These are phyloP conservation scores for Acer saccharum DNA, from an alignment of 345 rosid genomes.

Conservation along the genomic window DNA sequence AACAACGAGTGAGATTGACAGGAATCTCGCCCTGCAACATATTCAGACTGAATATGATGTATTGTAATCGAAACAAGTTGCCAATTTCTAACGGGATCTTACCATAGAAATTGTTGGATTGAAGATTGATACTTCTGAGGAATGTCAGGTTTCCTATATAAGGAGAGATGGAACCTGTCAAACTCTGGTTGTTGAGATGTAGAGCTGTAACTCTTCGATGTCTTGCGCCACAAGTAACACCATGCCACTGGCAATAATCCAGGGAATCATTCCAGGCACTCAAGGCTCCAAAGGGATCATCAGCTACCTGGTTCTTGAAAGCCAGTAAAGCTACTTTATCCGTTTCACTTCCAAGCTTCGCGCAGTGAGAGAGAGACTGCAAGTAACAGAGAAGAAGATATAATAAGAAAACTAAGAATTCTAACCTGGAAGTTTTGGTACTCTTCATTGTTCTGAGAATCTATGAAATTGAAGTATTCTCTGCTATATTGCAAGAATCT, in stretches of 20 bases:
- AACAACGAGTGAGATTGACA: slow-evolving; percentile 23
- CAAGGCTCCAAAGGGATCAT: slow-evolving; percentile 16
- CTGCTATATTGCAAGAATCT: neutral
- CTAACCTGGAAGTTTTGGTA: neutral
- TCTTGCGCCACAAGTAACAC: slow-evolving; percentile 24
- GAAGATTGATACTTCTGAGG: slow-evolving; percentile 14
- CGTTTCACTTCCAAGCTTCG: slow-evolving; percentile 25
- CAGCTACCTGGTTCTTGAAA: slow-evolving; percentile 15
- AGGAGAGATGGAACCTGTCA: slow-evolving; percentile 31
- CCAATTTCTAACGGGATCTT: slow-evolving; percentile 31
- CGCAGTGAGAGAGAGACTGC: neutral
- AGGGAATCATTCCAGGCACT: slow-evolving; percentile 29
- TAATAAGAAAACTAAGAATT: neutral
- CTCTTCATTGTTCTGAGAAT: neutral
- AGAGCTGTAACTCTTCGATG: slow-evolving; percentile 25
- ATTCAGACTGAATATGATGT: slow-evolving; percentile 15
- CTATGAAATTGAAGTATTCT: neutral
- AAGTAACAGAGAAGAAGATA: slow-evolving; percentile 13
- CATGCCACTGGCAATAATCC: slow-evolving; percentile 28
- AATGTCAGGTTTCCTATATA: slow-evolving; percentile 34
- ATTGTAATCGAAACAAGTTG: slow-evolving; percentile 18
- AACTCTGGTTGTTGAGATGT: slow-evolving; percentile 15
- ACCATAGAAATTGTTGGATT: slow-evolving; percentile 25
- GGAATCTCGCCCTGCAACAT: slow-evolving; percentile 34
- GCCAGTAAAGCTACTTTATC: slow-evolving; percentile 25